A percentile compares a stretch with the other conserved stretches of the same genome.
These are phyloP conservation scores for Teunomyces cretensis DNA, from an alignment of 805 yeast genomes.

Conservation along the genomic window DNA sequence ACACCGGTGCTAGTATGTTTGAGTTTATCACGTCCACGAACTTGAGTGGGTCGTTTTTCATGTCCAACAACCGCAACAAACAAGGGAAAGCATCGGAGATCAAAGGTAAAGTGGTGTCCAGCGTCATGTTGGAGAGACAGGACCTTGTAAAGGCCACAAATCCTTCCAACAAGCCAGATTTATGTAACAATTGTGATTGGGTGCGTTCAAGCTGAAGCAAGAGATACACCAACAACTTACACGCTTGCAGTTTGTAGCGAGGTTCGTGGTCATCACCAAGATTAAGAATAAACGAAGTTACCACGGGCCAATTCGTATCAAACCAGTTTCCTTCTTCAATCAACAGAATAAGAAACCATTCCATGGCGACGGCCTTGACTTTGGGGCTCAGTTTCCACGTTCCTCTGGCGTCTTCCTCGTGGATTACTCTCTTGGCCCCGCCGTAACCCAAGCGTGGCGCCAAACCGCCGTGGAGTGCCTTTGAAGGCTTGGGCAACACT, in stretches of 20 bases:
- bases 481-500: not conserved
- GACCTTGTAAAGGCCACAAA: constrained; percentile 24
- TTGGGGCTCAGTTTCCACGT: constrained; percentile 26
- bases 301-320: constrained; percentile 20
- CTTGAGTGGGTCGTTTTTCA: constrained; percentile 4
- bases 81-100: constrained; percentile 23
- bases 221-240: constrained; percentile 17
- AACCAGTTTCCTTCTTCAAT: constrained; percentile 8
- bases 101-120: constrained; percentile 23
- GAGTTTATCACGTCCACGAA: constrained; percentile 16
- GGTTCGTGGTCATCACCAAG: constrained; percentile 35
- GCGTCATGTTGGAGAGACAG: constrained; percentile 30
- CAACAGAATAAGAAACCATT: constrained; percentile 19
- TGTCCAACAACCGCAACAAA: constrained; percentile 11
- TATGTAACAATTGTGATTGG: constrained; percentile 11
- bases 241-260: constrained; percentile 25
- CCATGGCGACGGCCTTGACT: constrained; percentile 26
- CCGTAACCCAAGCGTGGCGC: constrained; percentile 23
- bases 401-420: constrained; percentile 23
- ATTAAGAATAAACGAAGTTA: constrained; percentile 33
- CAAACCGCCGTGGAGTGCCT: constrained; percentile 11
- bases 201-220: constrained; percentile 5
- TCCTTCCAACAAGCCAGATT: constrained; percentile 26
- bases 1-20: constrained; percentile 16
- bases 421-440: constrained; percentile 15